Evolutionary conservation across 345 rosid genomes (phyloP), one percentile per base, ranked within the genome.

Genomic region (Combretum micranthum): DNA sequence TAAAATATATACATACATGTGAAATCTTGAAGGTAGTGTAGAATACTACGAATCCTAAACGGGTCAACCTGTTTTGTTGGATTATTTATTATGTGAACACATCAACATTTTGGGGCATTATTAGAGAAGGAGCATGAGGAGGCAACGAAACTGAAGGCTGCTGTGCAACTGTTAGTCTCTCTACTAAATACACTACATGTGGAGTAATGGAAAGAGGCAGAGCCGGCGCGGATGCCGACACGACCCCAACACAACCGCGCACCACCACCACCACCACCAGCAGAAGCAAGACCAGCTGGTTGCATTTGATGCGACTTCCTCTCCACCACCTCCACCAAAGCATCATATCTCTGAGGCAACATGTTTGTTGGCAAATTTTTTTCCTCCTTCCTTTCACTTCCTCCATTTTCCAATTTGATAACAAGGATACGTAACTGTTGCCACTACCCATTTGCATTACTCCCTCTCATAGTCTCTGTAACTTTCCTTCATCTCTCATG

Each of bases 401-500:
- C 71, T 83, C 97, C 75, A 87, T 81, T 62, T 76, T 79, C 97
- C 97, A 90, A 49, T 87, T 87, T 44, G 84, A 72, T 4, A 52
- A 68, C 42, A 66, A 84, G 43, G 76, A 65, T 2, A 42, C 73
- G 37, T 67, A 60, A 42, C 62, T 42, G 8, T 51, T 21, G 13
- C 64, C 56, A 25, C 72, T 66, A 15, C 56, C 69, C 16, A 57
- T 56, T 4, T 63, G 50, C 46, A 25, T 65, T 76, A 21, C 71
- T 71, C 80, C 55, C 72, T 64, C 52, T 83, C 84, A 32, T 83
- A 77, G 47, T 87, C 96, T 42, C 96, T 77, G n/a, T n/a, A 9
- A 87, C 87, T 55, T 85, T 90, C 82, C 87, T 85, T 83, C 87
- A 39, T 90, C 96, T 69, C 97, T 82, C 96, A 85, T 87, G 66